Evolutionary conservation across 202 grass and related monocot genomes (phyloP).

Genomic region (Hordeum pubiflorum): DNA sequence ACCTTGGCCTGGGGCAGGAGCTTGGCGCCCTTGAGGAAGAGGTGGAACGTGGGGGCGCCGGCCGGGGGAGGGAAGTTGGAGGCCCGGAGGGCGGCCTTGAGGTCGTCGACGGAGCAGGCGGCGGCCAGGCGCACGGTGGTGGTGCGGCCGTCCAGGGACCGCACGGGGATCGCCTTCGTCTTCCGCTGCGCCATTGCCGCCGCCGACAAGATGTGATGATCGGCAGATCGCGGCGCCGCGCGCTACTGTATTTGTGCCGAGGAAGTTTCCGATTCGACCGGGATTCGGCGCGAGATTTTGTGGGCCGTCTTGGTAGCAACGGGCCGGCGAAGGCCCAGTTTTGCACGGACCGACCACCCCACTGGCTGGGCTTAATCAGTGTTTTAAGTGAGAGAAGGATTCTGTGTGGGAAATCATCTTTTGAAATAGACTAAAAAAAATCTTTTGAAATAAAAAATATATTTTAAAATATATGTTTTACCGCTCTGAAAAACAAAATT

Average conservation of each 20-base stretch:
- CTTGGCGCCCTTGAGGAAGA: conserved; percentile 59
- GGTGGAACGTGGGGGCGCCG: conserved; percentile 42
- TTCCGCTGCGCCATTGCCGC: neutral
- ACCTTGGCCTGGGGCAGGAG: conserved; percentile 30
- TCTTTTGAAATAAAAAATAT: too few relatives aligned
- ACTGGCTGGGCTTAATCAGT: too few relatives aligned
- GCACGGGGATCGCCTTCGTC: conserved; percentile 29
- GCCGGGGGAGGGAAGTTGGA: conserved; percentile 58
- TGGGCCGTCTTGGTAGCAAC: too few relatives aligned
- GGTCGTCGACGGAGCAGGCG: conserved; percentile 30
- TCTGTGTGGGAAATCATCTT: too few relatives aligned
- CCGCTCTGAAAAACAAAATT: too few relatives aligned
- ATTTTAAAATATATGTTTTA: too few relatives aligned
- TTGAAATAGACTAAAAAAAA: too few relatives aligned
- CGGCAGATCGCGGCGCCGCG: neutral
- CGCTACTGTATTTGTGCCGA: neutral
- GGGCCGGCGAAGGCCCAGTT: neutral
- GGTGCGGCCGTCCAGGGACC: conserved; percentile 40
- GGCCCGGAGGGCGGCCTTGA: conserved; percentile 41
- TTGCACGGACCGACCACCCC: too few relatives aligned
- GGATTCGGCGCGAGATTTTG: neutral
- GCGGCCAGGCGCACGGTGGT: conserved; percentile 14
- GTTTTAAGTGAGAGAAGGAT: too few relatives aligned
- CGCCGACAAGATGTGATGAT: neutral
- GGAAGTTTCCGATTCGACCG: neutral